A percentile compares a stretch with the other conserved stretches of the same genome.
Conservation (phyloP, 192 early-diverging fungal species). For the Geosiphon pyriformis region DNA sequence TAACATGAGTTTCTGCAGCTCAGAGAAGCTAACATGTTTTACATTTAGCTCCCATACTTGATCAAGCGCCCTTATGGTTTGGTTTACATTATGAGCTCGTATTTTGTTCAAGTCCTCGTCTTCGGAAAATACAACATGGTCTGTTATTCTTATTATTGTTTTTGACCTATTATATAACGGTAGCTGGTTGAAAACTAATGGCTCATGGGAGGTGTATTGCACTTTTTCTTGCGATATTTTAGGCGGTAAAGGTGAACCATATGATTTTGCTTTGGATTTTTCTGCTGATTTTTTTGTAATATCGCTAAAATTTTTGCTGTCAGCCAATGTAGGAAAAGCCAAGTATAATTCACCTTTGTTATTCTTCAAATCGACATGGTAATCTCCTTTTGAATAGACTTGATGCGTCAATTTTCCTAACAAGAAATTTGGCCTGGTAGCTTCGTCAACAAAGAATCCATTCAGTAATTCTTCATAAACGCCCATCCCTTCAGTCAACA, state of each 20-base stretch:
- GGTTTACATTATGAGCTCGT: background rate
- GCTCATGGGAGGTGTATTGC: background rate
- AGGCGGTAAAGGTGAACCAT: background rate
- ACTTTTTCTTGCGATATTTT: background rate
- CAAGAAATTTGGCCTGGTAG: background rate
- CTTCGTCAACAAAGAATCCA: background rate
- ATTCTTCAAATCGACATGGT: background rate
- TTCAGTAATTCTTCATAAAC: conserved; percentile 3
- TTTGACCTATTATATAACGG: too few species aligned
- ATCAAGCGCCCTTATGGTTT: background rate
- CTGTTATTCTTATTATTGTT: background rate
- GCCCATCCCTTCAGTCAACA: background rate
- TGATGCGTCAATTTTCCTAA: background rate
- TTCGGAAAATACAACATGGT: background rate
- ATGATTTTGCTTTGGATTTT: background rate
- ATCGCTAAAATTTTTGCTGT: background rate
- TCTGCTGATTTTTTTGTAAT: background rate
- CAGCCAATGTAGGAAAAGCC: background rate
- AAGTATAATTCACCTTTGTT: background rate
- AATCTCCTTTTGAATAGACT: background rate
- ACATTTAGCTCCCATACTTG: background rate
- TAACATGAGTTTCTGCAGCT: background rate
- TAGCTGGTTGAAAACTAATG: background rate
- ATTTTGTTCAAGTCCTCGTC: background rate
- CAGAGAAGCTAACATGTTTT: background rate